Evolutionary conservation across 805 yeast genomes (phyloP), one percentile per base, ranked within the genome.

Genomic region (Wickerhamomyces sydowiorum): DNA sequence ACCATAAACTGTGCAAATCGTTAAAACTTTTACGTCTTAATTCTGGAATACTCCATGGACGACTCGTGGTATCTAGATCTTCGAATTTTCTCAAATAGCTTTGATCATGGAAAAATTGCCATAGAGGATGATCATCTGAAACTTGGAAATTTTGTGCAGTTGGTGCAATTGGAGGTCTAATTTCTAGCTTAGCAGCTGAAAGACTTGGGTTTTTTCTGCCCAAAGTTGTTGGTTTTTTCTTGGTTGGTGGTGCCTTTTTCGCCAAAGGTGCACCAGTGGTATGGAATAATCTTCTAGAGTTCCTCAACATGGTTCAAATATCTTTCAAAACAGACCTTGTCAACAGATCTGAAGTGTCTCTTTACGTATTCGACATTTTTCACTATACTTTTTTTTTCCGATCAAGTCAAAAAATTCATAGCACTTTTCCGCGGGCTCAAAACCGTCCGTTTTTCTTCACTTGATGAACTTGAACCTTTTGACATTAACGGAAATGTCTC

Each of bases 1-100:
- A 91, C 98, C 99, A 93, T 54, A 93, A 69, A 29, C 80, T 76
- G 63, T 93, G 99, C 53, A 93, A 69, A 59, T 93, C 99, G 32
- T 89, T 93, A 57, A 89, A 93, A 15, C 87, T 78, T 63, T 93
- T 93, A 47, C 95, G 75, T 61, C 99, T 80, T 53, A 93, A 75
- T 60, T 91, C 98, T 4, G 88, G 83, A 41, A 89, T 72, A 6
- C 83, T 66, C 99, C 99, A 93, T 5, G 93, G 68, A 53, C 96
- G 74, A 14, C 93, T 81, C 9, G 69, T 65, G 23, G 62, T 58
- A 39, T 75, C 68, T 23, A 79, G 54, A 19, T 81, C 86, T 2
- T 70, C 76, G 3, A 73, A 63, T 2, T 69, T 59, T 52, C 97
- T 75, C 45, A 85, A 65, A 45, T 80, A 78, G 53, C 73, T 70